phyloP scores from a whole-genome alignment of 768 basidiomycete genomes.

The Suillus plorans region DNA sequence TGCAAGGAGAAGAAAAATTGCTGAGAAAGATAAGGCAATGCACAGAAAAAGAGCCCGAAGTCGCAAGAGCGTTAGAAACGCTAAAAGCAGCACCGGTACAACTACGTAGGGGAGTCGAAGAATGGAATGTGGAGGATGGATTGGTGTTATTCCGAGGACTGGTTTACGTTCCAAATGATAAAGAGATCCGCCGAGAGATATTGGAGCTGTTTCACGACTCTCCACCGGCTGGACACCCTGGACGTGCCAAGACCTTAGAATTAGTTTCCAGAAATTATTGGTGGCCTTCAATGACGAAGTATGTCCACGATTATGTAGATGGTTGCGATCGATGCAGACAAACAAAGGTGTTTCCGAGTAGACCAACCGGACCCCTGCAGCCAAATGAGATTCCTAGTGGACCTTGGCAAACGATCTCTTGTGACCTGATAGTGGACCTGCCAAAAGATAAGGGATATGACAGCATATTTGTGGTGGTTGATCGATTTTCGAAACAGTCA shows the following conservation, averaged over 20 bases:
- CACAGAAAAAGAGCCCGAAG: too few relatives aligned
- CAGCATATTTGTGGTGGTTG: background rate
- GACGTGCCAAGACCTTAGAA: background rate
- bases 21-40: too few relatives aligned
- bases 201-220: background rate
- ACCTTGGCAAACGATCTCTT: slow-evolving; percentile 6
- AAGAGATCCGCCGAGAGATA: background rate
- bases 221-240: background rate
- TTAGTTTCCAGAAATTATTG: background rate
- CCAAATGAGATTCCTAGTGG: too few relatives aligned
- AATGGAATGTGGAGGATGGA: too few relatives aligned
- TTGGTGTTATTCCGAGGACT: background rate
- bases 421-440: slow-evolving; percentile 1
- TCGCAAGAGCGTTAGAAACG: too few relatives aligned
- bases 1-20: too few relatives aligned
- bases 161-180: background rate
- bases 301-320: background rate
- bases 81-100: too few relatives aligned
- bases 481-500: background rate
- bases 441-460: background rate
- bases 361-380: too few relatives aligned
- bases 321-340: background rate
- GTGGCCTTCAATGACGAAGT: background rate
- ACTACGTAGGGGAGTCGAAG: too few relatives aligned
- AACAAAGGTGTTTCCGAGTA: background rate